phyloP scores from a whole-genome alignment of 768 basidiomycete genomes.

The Agrocybe chaxingu region DNA sequence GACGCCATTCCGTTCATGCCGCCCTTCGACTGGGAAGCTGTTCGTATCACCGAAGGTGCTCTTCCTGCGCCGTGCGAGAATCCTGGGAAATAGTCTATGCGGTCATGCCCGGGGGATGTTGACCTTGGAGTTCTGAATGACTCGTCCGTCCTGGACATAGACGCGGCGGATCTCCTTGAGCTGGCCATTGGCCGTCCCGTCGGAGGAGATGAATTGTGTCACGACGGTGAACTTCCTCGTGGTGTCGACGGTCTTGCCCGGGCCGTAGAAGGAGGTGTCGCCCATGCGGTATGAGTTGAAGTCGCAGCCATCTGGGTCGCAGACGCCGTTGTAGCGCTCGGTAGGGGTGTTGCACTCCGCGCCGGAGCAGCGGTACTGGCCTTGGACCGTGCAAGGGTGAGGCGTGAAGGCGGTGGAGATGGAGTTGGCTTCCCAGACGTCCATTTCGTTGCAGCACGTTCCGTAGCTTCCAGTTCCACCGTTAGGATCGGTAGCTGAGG shows the following conservation, averaged over 20 bases:
- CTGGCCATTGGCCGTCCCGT: constrained; percentile 33
- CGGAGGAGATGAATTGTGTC: constrained; percentile 41
- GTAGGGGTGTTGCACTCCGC: constrained; percentile 22
- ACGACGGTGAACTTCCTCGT: constrained; percentile 37
- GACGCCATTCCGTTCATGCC: constrained; percentile 31
- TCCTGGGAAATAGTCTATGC: constrained; percentile 36
- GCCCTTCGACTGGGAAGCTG: constrained; percentile 33
- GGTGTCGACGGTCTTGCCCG: constrained; percentile 36
- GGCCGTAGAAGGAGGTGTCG: constrained; percentile 34
- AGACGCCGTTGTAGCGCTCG: constrained; percentile 30
- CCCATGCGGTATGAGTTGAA: constrained; percentile 48
- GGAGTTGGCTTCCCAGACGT: constrained; percentile 25
- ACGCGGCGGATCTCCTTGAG: constrained; percentile 41
- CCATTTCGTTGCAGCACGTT: too few species aligned
- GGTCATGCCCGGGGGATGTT: constrained; percentile 33
- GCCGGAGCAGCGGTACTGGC: constrained; percentile 30
- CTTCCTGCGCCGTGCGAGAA: constrained; percentile 39
- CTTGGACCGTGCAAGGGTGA: constrained; percentile 32
- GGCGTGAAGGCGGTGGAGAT: constrained; percentile 37
- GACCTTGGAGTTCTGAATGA: constrained; percentile 36
- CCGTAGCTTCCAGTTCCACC: too few species aligned
- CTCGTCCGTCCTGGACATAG: constrained; percentile 41
- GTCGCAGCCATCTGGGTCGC: constrained; percentile 43
- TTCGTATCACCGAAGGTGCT: constrained; percentile 37
- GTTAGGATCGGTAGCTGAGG: too few species aligned